These are phyloP conservation scores for Amphichorda felina DNA, from an alignment of 2,329 filamentous ascomycete genomes.

Conservation along the genomic window DNA sequence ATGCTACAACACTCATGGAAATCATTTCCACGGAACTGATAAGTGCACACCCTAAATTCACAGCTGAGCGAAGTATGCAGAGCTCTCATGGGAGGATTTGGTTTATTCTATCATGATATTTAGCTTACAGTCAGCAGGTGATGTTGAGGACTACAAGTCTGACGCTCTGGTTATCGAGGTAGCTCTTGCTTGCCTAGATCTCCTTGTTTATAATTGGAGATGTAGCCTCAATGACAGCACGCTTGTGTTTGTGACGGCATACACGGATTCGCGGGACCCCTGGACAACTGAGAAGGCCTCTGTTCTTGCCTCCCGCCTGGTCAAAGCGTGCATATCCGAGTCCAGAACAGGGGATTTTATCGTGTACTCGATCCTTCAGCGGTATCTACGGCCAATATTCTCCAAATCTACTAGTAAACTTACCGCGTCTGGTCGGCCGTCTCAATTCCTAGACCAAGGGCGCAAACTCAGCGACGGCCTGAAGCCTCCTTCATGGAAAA, in stretches of 20 bases:
- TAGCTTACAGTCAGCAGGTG: background rate
- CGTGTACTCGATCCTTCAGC: conserved; percentile 43
- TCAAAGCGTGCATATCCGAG: conserved; percentile 14
- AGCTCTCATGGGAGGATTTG: too few relatives aligned
- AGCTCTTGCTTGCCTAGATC: conserved; percentile 13
- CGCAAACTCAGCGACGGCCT: background rate
- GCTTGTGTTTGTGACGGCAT: conserved; percentile 19
- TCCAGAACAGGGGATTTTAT: conserved; percentile 24
- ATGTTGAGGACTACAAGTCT: background rate
- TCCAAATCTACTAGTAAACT: conserved; percentile 35
- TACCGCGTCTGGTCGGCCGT: conserved; percentile 16
- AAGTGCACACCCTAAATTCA: background rate
- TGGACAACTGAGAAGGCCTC: conserved; percentile 25
- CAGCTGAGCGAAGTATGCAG: background rate
- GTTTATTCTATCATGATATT: background rate
- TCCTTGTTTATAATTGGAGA: conserved; percentile 9
- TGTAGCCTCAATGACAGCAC: conserved; percentile 6
- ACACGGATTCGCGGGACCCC: conserved; percentile 16
- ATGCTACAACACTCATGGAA: background rate
- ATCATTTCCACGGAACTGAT: background rate
- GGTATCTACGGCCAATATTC: conserved; percentile 58
- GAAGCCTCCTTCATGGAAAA: conserved; percentile 12
- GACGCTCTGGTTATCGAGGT: conserved; percentile 8
- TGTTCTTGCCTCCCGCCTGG: conserved; percentile 15
- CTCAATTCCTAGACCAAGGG: conserved; percentile 8